Percentiles rank a stretch among this genome's conserved stretches.
Conservation (phyloP, 1,139 yeast species). For the Candida sp. region DNA sequence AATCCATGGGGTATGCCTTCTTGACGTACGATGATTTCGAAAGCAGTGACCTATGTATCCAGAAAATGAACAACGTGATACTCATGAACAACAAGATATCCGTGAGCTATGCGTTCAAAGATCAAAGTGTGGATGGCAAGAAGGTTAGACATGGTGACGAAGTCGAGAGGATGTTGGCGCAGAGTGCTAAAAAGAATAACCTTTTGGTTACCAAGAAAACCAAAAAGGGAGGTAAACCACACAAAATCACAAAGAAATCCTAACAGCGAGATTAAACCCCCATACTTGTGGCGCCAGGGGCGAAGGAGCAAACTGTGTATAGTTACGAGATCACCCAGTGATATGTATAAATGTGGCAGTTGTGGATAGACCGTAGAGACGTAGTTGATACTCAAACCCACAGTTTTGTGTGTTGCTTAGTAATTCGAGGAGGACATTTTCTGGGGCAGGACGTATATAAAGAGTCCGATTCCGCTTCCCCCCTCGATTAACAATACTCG, state of each 20-base stretch:
- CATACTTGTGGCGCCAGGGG: background rate
- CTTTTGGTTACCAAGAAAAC: constrained; percentile 10
- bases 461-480: too few species aligned
- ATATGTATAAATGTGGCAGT: background rate
- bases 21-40: constrained; percentile 63
- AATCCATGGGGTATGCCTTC: constrained; percentile 69
- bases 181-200: constrained; percentile 57
- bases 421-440: background rate
- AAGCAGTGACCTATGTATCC: constrained; percentile 74
- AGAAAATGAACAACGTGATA: constrained; percentile 68
- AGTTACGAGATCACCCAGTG: too few species aligned
- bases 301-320: background rate
- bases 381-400: background rate
- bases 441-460: too few species aligned
- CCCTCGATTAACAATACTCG: background rate
- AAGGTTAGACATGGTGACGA: constrained; percentile 76
- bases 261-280: background rate
- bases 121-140: constrained; percentile 39
- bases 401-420: constrained; percentile 1
- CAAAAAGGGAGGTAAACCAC: constrained; percentile 3
- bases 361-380: background rate
- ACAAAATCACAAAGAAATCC: constrained; percentile 1
- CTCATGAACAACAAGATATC: constrained; percentile 68
- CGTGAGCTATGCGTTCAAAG: constrained; percentile 77
- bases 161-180: constrained; percentile 75